These are phyloP conservation scores for Endothia cerciana DNA, from an alignment of 2,329 filamentous ascomycete genomes.

Conservation along the genomic window DNA sequence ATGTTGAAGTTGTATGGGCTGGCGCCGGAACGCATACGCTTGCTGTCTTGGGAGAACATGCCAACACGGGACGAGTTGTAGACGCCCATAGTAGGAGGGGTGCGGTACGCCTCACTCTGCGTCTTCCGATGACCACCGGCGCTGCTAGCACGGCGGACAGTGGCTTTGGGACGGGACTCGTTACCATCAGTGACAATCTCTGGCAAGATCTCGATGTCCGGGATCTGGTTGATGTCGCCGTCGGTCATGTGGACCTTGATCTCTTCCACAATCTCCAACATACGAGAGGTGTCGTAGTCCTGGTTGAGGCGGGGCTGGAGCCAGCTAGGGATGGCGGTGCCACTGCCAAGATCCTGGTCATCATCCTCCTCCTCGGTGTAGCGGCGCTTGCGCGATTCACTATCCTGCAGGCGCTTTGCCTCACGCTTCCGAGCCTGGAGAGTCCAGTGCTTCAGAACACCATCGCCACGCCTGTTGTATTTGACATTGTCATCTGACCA, in stretches of 20 bases:
- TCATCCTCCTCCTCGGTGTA: conserved; percentile 37
- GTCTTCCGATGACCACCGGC: conserved; percentile 27
- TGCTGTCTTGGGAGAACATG: conserved; percentile 19
- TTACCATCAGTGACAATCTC: conserved; percentile 50
- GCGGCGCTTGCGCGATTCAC: conserved; percentile 32
- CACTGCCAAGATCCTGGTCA: conserved; percentile 40
- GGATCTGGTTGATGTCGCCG: conserved; percentile 50
- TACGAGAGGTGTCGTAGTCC: conserved; percentile 52
- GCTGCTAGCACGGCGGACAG: conserved; percentile 33
- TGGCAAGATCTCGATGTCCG: conserved; percentile 63
- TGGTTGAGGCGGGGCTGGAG: conserved; percentile 49
- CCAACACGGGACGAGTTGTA: conserved; percentile 19
- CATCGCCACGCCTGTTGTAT: conserved; percentile 31
- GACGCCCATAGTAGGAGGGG: conserved; percentile 31
- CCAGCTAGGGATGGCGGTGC: conserved; percentile 54
- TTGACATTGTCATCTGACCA: conserved; percentile 60
- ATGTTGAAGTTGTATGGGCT: conserved; percentile 22
- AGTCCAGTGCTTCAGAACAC: conserved; percentile 62
- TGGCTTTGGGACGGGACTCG: conserved; percentile 30
- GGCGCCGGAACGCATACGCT: conserved; percentile 26
- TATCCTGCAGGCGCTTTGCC: conserved; percentile 54
- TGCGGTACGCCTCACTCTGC: conserved; percentile 31
- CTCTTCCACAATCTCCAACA: conserved; percentile 51
- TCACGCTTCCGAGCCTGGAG: conserved; percentile 68
- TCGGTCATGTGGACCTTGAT: conserved; percentile 50